Conservation (phyloP, 805 yeast genomes). For the Kodamaea fukazawae region DNA sequence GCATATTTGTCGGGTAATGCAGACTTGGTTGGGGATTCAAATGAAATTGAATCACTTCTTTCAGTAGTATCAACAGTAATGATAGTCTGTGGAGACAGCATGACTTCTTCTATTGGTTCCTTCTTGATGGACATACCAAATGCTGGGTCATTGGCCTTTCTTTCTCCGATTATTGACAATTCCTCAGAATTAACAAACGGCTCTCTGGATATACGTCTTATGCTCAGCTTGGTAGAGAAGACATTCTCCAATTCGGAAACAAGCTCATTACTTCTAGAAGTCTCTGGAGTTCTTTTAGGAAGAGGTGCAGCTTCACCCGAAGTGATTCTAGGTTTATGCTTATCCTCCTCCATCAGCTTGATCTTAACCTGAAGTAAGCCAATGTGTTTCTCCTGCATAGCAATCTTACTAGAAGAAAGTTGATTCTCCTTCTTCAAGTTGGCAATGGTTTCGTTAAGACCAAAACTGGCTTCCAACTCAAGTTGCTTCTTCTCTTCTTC, state of each 20-base stretch:
- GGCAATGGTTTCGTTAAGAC: conserved; percentile 19
- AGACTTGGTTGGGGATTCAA: not conserved
- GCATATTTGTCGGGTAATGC: too few relatives aligned
- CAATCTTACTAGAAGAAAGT: conserved; percentile 20
- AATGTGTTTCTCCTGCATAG: conserved; percentile 26
- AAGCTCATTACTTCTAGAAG: conserved; percentile 8
- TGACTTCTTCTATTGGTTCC: too few relatives aligned
- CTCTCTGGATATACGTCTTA: conserved; percentile 1
- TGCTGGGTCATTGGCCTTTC: conserved; percentile 2
- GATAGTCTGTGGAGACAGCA: too few relatives aligned
- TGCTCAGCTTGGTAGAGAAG: conserved; percentile 7
- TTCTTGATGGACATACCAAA: conserved; percentile 1
- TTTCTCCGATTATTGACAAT: conserved; percentile 11
- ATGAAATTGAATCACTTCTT: too few relatives aligned
- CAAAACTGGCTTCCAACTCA: conserved; percentile 21
- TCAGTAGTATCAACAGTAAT: too few relatives aligned
- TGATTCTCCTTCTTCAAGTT: conserved; percentile 23
- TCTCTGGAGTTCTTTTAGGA: not conserved
- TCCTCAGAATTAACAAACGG: conserved; percentile 12
- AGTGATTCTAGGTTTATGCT: conserved; percentile 4
- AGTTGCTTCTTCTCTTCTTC: conserved; percentile 22
- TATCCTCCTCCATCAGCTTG: conserved; percentile 19
- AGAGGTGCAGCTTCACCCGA: not conserved
- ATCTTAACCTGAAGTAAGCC: conserved; percentile 23
- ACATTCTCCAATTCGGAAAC: conserved; percentile 13